Conservation (phyloP, 148 eudicot genomes). For the Hydrangea macrophylla region DNA sequence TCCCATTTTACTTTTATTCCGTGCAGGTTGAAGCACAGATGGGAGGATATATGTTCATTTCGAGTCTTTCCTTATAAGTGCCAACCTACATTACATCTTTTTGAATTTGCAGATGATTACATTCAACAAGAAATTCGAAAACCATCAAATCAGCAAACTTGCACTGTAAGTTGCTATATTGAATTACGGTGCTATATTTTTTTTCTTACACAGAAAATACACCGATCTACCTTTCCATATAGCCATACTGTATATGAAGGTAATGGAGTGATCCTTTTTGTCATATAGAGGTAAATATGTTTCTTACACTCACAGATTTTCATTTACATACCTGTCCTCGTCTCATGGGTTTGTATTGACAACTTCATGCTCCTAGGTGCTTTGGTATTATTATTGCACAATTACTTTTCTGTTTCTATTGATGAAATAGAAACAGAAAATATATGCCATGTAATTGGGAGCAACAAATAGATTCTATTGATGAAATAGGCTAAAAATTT, state of each 20-base stretch:
- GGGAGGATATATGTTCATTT: conserved; percentile 83
- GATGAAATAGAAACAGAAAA: no score
- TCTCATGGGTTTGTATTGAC: background rate
- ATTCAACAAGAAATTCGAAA: conserved; percentile 80
- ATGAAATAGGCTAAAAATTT: no score
- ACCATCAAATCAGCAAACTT: conserved; percentile 42
- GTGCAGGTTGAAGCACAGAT: conserved; percentile 58
- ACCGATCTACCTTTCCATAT: background rate
- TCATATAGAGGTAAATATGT: background rate
- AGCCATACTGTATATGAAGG: background rate
- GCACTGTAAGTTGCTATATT: conserved; percentile 46
- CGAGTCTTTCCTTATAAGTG: conserved; percentile 76
- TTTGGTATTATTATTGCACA: background rate
- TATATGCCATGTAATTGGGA: no score
- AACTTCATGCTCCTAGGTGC: background rate
- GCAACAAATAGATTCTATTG: no score
- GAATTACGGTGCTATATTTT: background rate
- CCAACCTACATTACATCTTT: conserved; percentile 69
- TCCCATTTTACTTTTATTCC: conserved; percentile 15
- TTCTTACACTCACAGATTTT: background rate
- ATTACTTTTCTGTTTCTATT: background rate
- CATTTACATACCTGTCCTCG: background rate
- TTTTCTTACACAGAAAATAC: background rate
- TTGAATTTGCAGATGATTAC: conserved; percentile 80
- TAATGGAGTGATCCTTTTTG: background rate